Conservation (phyloP, 192 early-diverging fungal genomes). For the Coemansia sp. region DNA sequence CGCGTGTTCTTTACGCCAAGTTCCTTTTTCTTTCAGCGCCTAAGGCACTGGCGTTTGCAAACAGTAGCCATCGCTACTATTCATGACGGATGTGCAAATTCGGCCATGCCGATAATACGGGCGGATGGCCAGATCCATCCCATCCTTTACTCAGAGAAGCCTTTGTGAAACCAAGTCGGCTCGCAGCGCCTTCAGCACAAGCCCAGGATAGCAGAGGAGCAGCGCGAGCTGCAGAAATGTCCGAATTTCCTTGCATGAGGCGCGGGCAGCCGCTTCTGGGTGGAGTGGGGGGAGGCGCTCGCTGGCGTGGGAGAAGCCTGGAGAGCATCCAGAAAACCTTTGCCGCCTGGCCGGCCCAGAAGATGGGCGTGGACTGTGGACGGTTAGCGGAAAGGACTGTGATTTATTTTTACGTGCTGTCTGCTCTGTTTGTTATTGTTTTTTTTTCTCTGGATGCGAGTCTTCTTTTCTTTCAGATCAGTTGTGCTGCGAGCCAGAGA, state of each 20-base stretch:
- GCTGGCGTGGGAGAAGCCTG: slow-evolving; percentile 7
- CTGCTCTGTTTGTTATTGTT: slow-evolving; percentile 8
- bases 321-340: not conserved
- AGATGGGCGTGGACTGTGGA: no score
- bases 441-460: not conserved
- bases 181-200: not conserved
- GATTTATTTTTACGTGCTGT: not conserved
- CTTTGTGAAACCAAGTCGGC: not conserved
- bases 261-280: not conserved
- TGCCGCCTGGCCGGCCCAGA: not conserved
- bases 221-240: not conserved
- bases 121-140: no score
- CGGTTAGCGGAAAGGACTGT: not conserved
- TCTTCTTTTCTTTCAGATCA: not conserved
- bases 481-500: not conserved
- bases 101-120: no score
- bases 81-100: no score
- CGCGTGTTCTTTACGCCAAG: no score
- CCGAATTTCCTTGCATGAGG: slow-evolving; percentile 5
- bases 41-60: no score
- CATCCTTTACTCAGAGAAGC: no score
- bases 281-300: not conserved
- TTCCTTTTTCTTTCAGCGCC: no score
- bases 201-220: not conserved
- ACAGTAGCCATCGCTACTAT: no score